Base-by-base conservation (phyloP, 2,329 filamentous ascomycete genomes). In the Epichloe sp. region DNA sequence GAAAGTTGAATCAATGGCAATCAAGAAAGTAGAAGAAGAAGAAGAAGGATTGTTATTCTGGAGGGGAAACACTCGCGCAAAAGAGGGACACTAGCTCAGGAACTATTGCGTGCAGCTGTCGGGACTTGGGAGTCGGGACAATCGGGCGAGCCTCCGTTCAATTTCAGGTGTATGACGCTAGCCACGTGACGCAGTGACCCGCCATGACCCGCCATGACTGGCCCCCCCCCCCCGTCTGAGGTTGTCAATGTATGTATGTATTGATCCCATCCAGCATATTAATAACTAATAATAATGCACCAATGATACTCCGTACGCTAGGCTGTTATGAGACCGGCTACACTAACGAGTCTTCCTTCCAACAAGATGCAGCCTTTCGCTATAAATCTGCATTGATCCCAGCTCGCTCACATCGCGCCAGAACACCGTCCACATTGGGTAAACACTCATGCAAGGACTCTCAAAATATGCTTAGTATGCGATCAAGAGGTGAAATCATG, bases 171-270 rank as follows among this genome's bases (percentile, higher is more conserved):
- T 44, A 53, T 53, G 52, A 53, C 52, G 41, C 44, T 17, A n/a
- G 34, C 36, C 52, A 53, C 49, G 52, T 53, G 52, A 52, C 50
- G 35, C 31, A 12, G 35, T 10, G 26, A 36, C 47, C 17, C 5
- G n/a, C 21, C n/a, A 19, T 23, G 40, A 14, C 40, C 21, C 5
- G 23, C 23, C 23, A 2, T 23, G 23, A 23, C 23, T 19, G 2
- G 3, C 19, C 19, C 19, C 19, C n/a, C 40, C 8, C n/a, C n/a
- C n/a, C n/a, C 1, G 26, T 31, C 26, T 10, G 19, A 23, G 37
- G 15, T 31, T 31, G 37, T 37, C 45, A 31, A 19, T 42, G 4
- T 12, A 42, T 42, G 3, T 21, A 21, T 21, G 19, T 21, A 21
- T 21, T 42, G n/a, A 42, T 19, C 3, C 26, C 26, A 31, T 31